phyloP scores from a whole-genome alignment of 73 alveolate genomes.

The Tetrahymena borealis region DNA sequence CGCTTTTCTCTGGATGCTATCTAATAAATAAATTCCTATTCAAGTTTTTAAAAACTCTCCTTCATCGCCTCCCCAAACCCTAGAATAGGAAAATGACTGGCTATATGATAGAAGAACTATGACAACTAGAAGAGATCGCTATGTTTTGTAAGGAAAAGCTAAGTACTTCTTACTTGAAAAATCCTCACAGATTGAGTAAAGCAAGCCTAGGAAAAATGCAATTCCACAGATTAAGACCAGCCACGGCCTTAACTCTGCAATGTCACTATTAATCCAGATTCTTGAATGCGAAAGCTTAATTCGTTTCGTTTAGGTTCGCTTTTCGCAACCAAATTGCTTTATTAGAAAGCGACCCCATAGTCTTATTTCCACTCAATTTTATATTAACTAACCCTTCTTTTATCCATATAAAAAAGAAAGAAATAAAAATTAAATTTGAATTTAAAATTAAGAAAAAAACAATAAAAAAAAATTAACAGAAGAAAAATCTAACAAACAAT shows the following conservation, averaged over 20 bases:
- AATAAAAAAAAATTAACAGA: not conserved
- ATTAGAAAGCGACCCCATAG: not conserved
- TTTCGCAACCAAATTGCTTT: not conserved
- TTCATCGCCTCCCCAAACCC: not conserved
- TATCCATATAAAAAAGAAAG: not conserved
- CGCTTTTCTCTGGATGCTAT: not conserved
- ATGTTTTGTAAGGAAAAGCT: not conserved
- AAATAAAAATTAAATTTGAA: too few species aligned
- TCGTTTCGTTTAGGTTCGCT: not conserved
- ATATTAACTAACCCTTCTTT: not conserved
- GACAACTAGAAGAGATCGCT: not conserved
- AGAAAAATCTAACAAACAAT: not conserved
- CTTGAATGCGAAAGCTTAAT: not conserved
- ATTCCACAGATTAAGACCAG: not conserved
- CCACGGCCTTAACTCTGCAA: not conserved
- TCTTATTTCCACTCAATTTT: not conserved
- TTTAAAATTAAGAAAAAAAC: not conserved
- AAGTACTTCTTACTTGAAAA: not conserved
- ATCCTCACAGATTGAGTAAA: not conserved
- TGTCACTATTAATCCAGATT: not conserved
- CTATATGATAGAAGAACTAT: not conserved
- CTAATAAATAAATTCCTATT: not conserved
- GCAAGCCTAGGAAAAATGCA: not conserved
- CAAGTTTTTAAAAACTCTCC: not conserved
- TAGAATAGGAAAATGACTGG: not conserved